Base-by-base conservation (phyloP, 2,329 filamentous ascomycete species). In the Diaporthe humulicola region DNA sequence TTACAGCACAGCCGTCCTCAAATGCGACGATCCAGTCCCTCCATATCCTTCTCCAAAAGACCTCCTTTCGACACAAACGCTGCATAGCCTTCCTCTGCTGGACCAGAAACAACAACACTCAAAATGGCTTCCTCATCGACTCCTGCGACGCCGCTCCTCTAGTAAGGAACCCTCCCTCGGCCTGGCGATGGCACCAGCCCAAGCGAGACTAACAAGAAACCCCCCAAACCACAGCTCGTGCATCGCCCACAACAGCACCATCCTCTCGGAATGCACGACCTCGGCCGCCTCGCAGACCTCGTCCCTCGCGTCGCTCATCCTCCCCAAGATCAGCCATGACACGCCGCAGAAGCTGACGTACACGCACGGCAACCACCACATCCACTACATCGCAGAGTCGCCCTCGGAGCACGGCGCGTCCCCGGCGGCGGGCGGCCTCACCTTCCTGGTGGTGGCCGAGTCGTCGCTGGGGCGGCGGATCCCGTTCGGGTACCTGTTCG, bases 381-480 rank as follows among this genome's bases (percentile, higher is more conserved):
- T 98, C 84, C 96, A 99, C 89, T 98, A 98, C 88, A 94, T 98
- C 82, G 91, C 96, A 81, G 94, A 97, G 82, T 92, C 95, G 0
- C 93, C 95, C 14, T 93, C 92, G 4, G 90, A 90, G 79, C 90
- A 93, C 81, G 87, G 87, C 73, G 87, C 85, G 79, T 88, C 88
- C 67, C 91, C 92, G 10, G 22, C 64, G 10, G 92, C 94, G 69
- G 95, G 95, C 71, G 94, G 95, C 1, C 90, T 99, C 52, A 98
- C 95, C 61, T 99, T 97, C 85, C 91, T 99, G 66, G 95, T 98
- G 75, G 92, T 99, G 76, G 94, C 96, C 66, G 93, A 95, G 78
- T 90, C 93, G 75, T 90, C 92, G 57, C 91, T 98, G 71, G 95
- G 95, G 77, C 93, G 96, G 50, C 94, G 96, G 81, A 93, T 98